Evolutionary conservation across 2,329 filamentous ascomycete species (phyloP), one percentile per base, ranked within the genome.

Genomic region (Neofusicoccum kwambonambiense): DNA sequence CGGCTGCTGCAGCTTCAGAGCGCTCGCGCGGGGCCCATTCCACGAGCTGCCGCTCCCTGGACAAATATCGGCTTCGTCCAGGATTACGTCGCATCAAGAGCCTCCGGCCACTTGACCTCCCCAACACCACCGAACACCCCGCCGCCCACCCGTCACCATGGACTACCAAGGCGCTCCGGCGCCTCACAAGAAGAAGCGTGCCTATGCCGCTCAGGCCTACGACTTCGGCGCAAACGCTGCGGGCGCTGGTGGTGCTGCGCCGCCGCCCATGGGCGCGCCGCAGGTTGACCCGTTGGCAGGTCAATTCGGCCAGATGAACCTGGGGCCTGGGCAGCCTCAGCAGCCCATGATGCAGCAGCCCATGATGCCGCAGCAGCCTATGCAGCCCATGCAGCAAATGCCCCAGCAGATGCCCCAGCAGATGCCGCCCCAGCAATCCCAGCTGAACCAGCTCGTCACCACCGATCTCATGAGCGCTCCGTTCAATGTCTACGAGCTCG

Each of bases 121-220:
- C 35, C 64, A 44, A 27, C 63, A 42, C 17, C 9, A 34, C 39
- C 56, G 15, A 35, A 52, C 56, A 62, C 56, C 64, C 15, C 39
- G 47, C 35, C 51, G 27, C 42, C 19, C 57, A 31, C 34, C 39
- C 45, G 8, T n/a, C 45, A 61, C 45, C 57, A 65, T 65, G 57
- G 57, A 65, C 7, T 62, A 62, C 57, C 57, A 63, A 17, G 63
- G 63, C 64, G 64, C 60, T 13, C 35, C 60, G 22, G 51, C 17
- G 42, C 51, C 60, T 19, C 89, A 86, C 78, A 93, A 93, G 83
- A 97, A 97, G 87, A 97, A 96, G 86, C 87, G 93, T 83, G 90
- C 91, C 65, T 98, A 98, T 82, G 95, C 95, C 63, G 92, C 92
- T 65, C 91, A 96, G 78, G 94, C 94, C 51, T 99, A 96, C 78